phyloP scores from a whole-genome alignment of 148 eudicot species.

The Nepenthes gracilis region DNA sequence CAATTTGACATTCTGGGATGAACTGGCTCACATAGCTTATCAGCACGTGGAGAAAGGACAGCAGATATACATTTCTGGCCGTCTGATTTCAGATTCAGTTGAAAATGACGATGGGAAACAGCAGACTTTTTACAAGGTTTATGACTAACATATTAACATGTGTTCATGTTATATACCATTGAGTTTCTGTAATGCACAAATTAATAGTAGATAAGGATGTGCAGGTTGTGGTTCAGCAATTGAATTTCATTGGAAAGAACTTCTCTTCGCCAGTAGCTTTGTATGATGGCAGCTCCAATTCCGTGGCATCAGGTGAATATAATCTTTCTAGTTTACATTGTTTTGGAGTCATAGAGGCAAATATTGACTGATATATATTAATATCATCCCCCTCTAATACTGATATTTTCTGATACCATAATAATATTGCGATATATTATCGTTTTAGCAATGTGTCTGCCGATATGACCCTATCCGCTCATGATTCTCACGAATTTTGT shows the following conservation, averaged over 20 bases:
- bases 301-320: conserved; percentile 27
- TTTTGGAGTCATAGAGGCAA: no score
- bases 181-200: not conserved
- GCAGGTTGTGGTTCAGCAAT: conserved; percentile 78
- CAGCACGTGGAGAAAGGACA: conserved; percentile 84
- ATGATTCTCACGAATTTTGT: no score
- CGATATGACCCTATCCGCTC: no score
- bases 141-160: not conserved
- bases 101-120: conserved; percentile 79
- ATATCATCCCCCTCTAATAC: no score
- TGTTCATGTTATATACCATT: not conserved
- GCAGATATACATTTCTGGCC: conserved; percentile 79
- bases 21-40: conserved; percentile 68
- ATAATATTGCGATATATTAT: no score
- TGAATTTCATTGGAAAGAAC: conserved; percentile 69
- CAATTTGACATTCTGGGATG: conserved; percentile 85
- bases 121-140: conserved; percentile 70
- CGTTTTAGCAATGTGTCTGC: no score
- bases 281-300: conserved; percentile 51
- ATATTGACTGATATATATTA: no score
- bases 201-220: conserved; percentile 4
- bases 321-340: not conserved
- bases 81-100: conserved; percentile 58
- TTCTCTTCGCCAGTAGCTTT: conserved; percentile 33
- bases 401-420: no score